Evolutionary conservation across 495 filamentous ascomycete genomes (phyloP).

Genomic region (Astrothelium macrocarpum): DNA sequence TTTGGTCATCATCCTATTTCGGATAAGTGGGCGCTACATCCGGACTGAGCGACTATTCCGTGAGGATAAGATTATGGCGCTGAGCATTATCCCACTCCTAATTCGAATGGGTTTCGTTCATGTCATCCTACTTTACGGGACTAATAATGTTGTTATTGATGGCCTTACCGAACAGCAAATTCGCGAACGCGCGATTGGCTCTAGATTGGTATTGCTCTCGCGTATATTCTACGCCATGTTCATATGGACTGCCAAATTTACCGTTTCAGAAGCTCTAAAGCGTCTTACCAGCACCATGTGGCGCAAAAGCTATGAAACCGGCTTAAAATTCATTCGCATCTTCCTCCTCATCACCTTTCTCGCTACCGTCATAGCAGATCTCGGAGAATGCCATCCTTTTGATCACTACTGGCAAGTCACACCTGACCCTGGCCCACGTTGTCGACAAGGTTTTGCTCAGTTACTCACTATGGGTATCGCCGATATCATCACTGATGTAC

Average conservation of each 20-base stretch:
- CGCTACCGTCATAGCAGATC: conserved; percentile 66
- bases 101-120: conserved; percentile 80
- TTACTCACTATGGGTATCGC: conserved; percentile 78
- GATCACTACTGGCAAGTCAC: conserved; percentile 81
- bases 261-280: conserved; percentile 82
- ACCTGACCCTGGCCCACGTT: conserved; percentile 77
- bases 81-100: conserved; percentile 68
- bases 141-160: conserved; percentile 62
- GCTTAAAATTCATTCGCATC: conserved; percentile 58
- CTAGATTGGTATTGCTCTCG: conserved; percentile 54
- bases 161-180: conserved; percentile 41
- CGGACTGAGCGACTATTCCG: conserved; percentile 70
- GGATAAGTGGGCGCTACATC: conserved; percentile 68
- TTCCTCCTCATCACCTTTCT: conserved; percentile 68
- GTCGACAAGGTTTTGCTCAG: conserved; percentile 74
- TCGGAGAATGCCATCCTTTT: conserved; percentile 81
- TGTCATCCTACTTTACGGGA: conserved; percentile 71
- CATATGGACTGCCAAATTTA: conserved; percentile 86
- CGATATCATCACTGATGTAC: conserved; percentile 78
- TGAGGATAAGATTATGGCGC: conserved; percentile 80
- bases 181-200: conserved; percentile 46
- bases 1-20: conserved; percentile 65
- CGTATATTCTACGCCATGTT: conserved; percentile 61
- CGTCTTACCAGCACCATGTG: conserved; percentile 62
- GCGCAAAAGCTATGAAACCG: conserved; percentile 58